Conservation (phyloP, 345 rosid genomes). For the Bruguiera parviflora region DNA sequence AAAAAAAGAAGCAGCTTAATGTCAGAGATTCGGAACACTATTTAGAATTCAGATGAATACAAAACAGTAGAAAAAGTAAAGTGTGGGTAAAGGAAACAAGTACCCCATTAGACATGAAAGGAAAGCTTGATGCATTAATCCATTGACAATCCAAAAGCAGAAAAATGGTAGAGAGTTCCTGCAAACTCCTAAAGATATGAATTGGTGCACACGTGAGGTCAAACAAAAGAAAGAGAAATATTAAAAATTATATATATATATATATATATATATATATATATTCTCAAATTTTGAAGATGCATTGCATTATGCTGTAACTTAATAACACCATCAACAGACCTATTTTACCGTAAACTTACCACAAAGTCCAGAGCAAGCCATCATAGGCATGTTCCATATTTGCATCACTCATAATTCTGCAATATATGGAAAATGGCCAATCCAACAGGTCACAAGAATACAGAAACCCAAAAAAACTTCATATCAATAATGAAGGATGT, state of each 20-base stretch:
- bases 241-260: neutral
- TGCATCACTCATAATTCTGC: conserved; percentile 82
- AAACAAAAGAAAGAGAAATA: neutral
- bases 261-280: neutral
- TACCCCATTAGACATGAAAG: conserved; percentile 42
- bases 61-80: neutral
- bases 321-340: neutral
- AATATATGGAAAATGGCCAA: conserved; percentile 19
- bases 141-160: conserved; percentile 35
- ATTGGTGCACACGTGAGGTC: conserved; percentile 15
- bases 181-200: conserved; percentile 70
- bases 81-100: neutral
- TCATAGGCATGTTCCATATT: conserved; percentile 65
- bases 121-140: conserved; percentile 35
- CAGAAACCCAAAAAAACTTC: neutral
- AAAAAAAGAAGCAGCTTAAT: neutral
- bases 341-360: conserved; percentile 43
- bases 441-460: conserved; percentile 10
- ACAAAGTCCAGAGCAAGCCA: conserved; percentile 84
- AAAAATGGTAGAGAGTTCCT: conserved; percentile 51
- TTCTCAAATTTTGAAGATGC: neutral
- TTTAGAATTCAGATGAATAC: neutral
- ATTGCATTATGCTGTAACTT: neutral
- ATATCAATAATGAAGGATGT: neutral
- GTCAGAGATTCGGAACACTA: neutral